Base-by-base conservation (phyloP, 371 early-diverging fungal genomes). In the Mortierella sp. region DNA sequence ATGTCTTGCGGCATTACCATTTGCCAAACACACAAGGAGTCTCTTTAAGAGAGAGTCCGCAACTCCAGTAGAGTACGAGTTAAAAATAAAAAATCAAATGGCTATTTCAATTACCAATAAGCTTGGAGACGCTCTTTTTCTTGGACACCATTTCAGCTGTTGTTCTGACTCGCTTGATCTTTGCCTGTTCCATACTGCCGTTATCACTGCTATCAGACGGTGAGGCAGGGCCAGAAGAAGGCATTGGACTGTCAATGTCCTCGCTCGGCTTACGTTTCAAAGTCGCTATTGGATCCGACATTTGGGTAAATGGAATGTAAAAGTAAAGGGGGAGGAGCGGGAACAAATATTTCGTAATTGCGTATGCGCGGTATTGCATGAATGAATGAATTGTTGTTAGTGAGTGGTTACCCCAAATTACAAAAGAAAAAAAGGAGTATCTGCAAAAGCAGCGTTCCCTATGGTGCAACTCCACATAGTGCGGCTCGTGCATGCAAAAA, bases 201-300 rank as follows among this genome's bases (percentile, higher is more conserved):
- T 62, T 72, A 61, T 61, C 66, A 26, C 65, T 68, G 49, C 65
- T 72, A 17, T 55, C 72, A n/a, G 74, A 70, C 35, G 80, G 80
- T 51, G 80, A 79, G 19, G 80, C 66, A 3, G 74, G 80, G 12
- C 68, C 74, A 32, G 74, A 73, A 35, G 80, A 79, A 35, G 80
- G 80, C 80, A 79, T 79, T 63, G 80, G 80, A 61, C 80, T 79
- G 51, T 79, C 80, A 68, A 66, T 58, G 68, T 79, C 80, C 54
- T 73, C 70, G 51, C 80, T 79, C 60, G 56, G 80, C 53, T 79
- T 79, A 31, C 80, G 80, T 56, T 79, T 79, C 64, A 79, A 64
- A 47, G 71, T 61, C 42, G 80, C 74, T 74, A 47, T 47, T 66
- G 66, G 45, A 49, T 70, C 64, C 51, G 64, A 47, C 76, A 66